Evolutionary conservation across 257 asterid genomes (phyloP).

Genomic region (Fraxinus americana): DNA sequence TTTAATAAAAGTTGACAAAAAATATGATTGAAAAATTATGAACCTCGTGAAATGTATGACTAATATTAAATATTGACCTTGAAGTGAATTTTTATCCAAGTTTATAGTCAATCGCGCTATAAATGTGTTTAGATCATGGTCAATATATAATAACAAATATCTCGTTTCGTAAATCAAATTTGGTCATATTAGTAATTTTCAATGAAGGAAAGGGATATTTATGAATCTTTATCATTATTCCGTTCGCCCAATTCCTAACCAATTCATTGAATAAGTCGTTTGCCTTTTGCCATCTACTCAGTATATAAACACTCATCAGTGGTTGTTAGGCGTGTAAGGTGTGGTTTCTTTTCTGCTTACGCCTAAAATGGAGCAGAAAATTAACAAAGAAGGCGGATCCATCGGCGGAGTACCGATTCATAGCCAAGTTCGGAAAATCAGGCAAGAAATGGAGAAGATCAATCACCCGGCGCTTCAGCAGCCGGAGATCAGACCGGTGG

Average conservation of each 20-base stretch:
- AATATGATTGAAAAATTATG: no score
- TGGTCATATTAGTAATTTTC: neutral
- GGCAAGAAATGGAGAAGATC: constrained; percentile 14
- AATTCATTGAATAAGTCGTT: neutral
- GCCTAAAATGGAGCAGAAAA: neutral
- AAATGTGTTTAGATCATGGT: no score
- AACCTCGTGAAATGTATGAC: no score
- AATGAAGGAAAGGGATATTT: neutral
- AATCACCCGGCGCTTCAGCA: neutral
- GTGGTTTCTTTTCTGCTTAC: neutral
- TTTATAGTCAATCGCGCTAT: no score
- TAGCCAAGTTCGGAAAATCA: constrained; percentile 11
- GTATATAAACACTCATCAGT: neutral
- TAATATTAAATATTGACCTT: no score
- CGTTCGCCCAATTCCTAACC: neutral
- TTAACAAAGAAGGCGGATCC: neutral
- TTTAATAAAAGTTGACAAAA: no score
- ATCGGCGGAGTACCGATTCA: neutral
- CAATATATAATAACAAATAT: neutral
- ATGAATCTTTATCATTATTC: neutral
- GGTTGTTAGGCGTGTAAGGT: neutral
- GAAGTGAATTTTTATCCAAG: no score
- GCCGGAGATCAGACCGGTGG: neutral
- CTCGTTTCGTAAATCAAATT: neutral
- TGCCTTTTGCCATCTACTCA: neutral